phyloP scores from a whole-genome alignment of 768 basidiomycete genomes.

The Tylopilus sp. region DNA sequence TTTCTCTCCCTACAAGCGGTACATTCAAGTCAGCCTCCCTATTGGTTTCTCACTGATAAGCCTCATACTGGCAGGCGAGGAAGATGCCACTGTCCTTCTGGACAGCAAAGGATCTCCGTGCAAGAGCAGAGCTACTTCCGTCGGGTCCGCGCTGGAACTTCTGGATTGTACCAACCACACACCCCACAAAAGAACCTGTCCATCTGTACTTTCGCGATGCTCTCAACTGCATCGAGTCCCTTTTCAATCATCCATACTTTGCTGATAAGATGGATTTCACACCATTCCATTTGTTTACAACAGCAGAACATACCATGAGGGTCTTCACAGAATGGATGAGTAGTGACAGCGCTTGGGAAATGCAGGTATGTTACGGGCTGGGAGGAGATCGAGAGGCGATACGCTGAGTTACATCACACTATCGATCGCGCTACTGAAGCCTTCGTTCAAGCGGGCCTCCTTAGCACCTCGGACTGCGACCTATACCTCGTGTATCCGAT shows the following conservation, averaged over 20 bases:
- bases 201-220: not conserved
- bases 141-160: too few relatives aligned
- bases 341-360: too few relatives aligned
- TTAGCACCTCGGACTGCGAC: too few relatives aligned
- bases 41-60: too few relatives aligned
- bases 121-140: not conserved
- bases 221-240: not conserved
- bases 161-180: not conserved
- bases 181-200: not conserved
- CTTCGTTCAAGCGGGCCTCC: too few relatives aligned
- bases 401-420: too few relatives aligned
- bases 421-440: too few relatives aligned
- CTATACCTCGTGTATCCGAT: too few relatives aligned
- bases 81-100: not conserved
- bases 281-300: not conserved
- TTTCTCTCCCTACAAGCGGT: not conserved
- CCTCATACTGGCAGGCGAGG: not conserved
- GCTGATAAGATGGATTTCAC: not conserved
- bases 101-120: not conserved
- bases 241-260: constrained; percentile 1
- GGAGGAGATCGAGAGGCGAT: too few relatives aligned
- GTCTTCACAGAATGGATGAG: not conserved
- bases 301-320: not conserved
- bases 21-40: not conserved
- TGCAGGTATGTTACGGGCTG: too few relatives aligned